Percentiles rank a stretch among this genome's conserved stretches.
phyloP scores from a whole-genome alignment of 371 early-diverging fungal species.

The Mucor saturninus region DNA sequence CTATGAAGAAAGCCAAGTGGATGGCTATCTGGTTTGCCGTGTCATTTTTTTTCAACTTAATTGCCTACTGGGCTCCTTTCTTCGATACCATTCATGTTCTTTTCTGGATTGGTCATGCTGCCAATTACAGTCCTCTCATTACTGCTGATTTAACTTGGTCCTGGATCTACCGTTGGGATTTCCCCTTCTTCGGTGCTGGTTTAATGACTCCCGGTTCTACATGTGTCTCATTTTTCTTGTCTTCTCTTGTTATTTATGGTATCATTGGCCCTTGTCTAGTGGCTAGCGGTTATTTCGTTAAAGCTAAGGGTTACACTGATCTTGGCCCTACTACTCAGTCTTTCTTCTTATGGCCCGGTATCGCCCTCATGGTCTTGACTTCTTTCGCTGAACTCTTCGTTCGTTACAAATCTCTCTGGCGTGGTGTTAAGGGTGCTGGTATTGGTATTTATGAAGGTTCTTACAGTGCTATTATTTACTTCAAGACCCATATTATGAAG shows the following conservation, averaged over 20 bases:
- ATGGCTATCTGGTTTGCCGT: constrained; percentile 56
- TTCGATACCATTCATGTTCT: constrained; percentile 61
- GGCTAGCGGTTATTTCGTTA: constrained; percentile 44
- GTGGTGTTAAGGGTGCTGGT: constrained; percentile 56
- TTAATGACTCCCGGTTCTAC: constrained; percentile 68
- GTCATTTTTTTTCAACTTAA: constrained; percentile 52
- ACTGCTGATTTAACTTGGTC: constrained; percentile 63
- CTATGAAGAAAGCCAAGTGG: constrained; percentile 50
- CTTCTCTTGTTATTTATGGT: constrained; percentile 64
- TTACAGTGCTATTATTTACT: background rate
- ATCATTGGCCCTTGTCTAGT: constrained; percentile 51
- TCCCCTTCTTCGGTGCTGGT: constrained; percentile 76
- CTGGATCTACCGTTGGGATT: constrained; percentile 59
- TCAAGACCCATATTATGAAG: constrained; percentile 18
- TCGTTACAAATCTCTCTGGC: constrained; percentile 61
- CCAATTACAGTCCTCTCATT: constrained; percentile 46
- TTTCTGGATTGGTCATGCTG: constrained; percentile 61
- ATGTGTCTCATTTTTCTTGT: constrained; percentile 60
- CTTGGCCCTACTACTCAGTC: constrained; percentile 48
- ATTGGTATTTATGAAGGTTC: constrained; percentile 11
- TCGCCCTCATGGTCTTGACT: constrained; percentile 70
- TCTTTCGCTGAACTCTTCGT: constrained; percentile 66
- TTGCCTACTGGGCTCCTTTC: constrained; percentile 65
- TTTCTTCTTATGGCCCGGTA: constrained; percentile 79
- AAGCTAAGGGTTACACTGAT: constrained; percentile 38